phyloP scores from a whole-genome alignment of 192 early-diverging fungal genomes.

The Podochytrium sp. region DNA sequence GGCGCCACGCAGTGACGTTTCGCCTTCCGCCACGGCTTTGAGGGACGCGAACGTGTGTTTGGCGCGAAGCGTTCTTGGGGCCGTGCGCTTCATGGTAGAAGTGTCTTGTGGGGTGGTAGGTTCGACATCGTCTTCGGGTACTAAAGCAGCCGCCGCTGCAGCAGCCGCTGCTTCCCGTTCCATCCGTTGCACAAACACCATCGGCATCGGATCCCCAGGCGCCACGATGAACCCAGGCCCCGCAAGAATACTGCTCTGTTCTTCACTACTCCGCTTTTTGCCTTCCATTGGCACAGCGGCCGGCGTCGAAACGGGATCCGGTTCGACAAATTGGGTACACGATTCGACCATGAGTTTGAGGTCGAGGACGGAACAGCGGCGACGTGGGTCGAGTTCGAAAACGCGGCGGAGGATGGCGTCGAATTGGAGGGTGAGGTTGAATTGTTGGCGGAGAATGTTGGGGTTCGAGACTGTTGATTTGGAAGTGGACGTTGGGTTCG shows the following conservation, averaged over 20 bases:
- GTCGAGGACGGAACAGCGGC: constrained; percentile 27
- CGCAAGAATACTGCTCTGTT: constrained; percentile 15
- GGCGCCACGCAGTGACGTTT: neutral
- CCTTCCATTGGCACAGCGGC: neutral
- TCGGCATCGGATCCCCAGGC: constrained; percentile 11
- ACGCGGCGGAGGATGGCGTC: constrained; percentile 71
- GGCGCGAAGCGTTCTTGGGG: neutral
- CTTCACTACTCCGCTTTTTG: neutral
- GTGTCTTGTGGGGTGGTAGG: no score
- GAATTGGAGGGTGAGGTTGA: constrained; percentile 66
- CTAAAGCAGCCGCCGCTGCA: neutral
- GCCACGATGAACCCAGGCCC: constrained; percentile 21
- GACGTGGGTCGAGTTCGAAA: constrained; percentile 64
- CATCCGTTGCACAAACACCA: neutral
- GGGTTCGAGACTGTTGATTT: constrained; percentile 26
- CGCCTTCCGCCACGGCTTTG: neutral
- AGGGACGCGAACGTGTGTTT: neutral
- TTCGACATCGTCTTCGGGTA: no score
- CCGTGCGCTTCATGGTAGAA: no score
- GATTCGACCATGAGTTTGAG: constrained; percentile 20
- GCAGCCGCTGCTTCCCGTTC: neutral
- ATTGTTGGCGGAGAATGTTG: constrained; percentile 42
- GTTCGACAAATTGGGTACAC: constrained; percentile 22
- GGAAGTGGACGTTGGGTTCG: neutral
- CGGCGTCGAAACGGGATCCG: neutral